Evolutionary conservation across 208 protist genomes (phyloP).

Genomic region (Acanthamoeba pearcei): DNA sequence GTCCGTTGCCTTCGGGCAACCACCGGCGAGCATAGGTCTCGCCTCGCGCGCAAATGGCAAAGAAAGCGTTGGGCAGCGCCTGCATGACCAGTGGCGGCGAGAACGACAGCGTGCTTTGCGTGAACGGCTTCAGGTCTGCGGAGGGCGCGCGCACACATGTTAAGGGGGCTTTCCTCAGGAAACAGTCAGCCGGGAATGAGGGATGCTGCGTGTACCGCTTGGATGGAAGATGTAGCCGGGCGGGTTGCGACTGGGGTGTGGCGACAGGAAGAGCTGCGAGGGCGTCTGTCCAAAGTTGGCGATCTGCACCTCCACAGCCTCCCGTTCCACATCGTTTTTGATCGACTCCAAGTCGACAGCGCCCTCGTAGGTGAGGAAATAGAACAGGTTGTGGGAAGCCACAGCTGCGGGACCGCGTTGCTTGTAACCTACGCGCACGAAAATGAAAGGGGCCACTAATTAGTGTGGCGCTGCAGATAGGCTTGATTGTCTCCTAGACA

Average conservation of each 20-base stretch:
- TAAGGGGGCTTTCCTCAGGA: too few species aligned
- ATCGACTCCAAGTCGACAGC: slow-evolving; percentile 92
- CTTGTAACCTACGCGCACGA: slow-evolving; percentile 89
- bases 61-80: slow-evolving; percentile 27
- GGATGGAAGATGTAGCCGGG: slow-evolving; percentile 32
- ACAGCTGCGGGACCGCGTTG: slow-evolving; percentile 94
- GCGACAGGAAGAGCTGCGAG: slow-evolving; percentile 82
- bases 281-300: slow-evolving; percentile 97
- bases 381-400: slow-evolving; percentile 96
- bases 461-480: too few species aligned
- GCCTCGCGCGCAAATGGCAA: slow-evolving; percentile 29
- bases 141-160: neutral
- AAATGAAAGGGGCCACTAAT: slow-evolving; percentile 90
- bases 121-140: slow-evolving; percentile 46
- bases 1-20: slow-evolving; percentile 43
- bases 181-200: too few species aligned
- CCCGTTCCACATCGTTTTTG: slow-evolving; percentile 80
- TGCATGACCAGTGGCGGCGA: slow-evolving; percentile 11
- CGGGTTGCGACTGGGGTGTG: slow-evolving; percentile 78
- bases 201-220: neutral
- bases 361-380: slow-evolving; percentile 95
- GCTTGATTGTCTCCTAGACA: too few species aligned
- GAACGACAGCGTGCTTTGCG: slow-evolving; percentile 1
- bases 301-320: slow-evolving; percentile 93
- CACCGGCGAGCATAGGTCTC: slow-evolving; percentile 58